Base-by-base conservation (phyloP, 208 protist genomes). In the Zelonia costaricensis region DNA sequence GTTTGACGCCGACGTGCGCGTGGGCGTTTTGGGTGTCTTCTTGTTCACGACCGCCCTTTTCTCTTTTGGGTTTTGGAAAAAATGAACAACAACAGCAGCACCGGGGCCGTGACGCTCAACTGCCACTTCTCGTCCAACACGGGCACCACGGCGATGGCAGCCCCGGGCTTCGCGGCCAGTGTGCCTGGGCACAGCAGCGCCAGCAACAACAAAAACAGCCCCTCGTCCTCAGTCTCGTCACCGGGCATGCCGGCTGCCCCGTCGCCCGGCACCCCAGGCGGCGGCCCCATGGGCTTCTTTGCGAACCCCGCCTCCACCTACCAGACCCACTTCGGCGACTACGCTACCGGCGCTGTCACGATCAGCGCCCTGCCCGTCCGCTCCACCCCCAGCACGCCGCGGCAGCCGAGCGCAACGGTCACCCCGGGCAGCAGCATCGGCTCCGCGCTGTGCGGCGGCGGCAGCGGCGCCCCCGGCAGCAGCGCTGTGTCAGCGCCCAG, bases 321-420 rank as follows among this genome's bases (percentile, higher is more conserved):
- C 47, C 62, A 69, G 23, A 54, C 68, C 1, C 68, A 69, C 60
- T 74, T 74, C 36, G 61, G 60, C 8, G 67, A 65, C 40, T 54
- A 44, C 47, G 45, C 35, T 46, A 53, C 49, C 38, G 31, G 42
- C 22, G 39, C 43, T 13, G 43, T 57, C 20, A 35, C 56, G 35
- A 42, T 52, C 39, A 58, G 23, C 52, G 4, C 56, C 23, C 5
- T 55, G 13, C 42, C 42, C 12, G 10, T 9, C 9, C 46, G 36
- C 46, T 70, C 63, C 31, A 10, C 63, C 16, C 31, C 46, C 1
- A 46, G 15, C 23, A 43, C 51, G 2, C 38, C 58, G 13, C 12
- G 20, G 25, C 23, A 46, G 33, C 25, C 38, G 31, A 18, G 6
- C 45, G 4, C 4, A 7, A 49, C 23, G 9, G 8, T 30, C 20